Evolutionary conservation across 305 asterid species (phyloP).

Genomic region (Solanum hybrid): DNA sequence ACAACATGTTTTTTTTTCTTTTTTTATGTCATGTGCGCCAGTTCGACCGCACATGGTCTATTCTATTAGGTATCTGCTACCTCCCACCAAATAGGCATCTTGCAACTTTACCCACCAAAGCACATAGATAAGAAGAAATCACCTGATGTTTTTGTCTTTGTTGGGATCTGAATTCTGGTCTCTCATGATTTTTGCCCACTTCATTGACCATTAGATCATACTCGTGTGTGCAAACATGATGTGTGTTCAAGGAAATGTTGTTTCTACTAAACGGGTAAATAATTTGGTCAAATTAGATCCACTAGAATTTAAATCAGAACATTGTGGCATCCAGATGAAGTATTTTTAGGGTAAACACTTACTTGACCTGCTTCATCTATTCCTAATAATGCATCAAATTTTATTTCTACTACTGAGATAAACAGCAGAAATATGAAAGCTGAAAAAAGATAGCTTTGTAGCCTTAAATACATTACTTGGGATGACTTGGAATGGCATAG

Average conservation of each 20-base stretch:
- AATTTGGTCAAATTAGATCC: background rate
- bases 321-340: background rate
- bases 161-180: background rate
- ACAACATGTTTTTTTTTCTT: background rate
- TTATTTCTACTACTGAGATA: background rate
- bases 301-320: background rate
- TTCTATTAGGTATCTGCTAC: background rate
- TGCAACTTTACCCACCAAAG: background rate
- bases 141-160: background rate
- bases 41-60: background rate
- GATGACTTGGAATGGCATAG: slow-evolving; percentile 1
- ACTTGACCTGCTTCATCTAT: background rate
- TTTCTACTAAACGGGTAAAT: background rate
- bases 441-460: background rate
- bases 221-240: background rate
- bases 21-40: background rate
- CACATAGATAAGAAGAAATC: background rate
- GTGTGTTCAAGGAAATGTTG: background rate
- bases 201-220: background rate
- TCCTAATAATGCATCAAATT: background rate
- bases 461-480: background rate
- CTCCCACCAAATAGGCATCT: background rate
- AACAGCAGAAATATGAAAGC: background rate
- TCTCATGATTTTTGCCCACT: background rate
- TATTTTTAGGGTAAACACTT: background rate